Base-by-base conservation (phyloP, 352 stramenopile species). In the Phytophthora megakarya region DNA sequence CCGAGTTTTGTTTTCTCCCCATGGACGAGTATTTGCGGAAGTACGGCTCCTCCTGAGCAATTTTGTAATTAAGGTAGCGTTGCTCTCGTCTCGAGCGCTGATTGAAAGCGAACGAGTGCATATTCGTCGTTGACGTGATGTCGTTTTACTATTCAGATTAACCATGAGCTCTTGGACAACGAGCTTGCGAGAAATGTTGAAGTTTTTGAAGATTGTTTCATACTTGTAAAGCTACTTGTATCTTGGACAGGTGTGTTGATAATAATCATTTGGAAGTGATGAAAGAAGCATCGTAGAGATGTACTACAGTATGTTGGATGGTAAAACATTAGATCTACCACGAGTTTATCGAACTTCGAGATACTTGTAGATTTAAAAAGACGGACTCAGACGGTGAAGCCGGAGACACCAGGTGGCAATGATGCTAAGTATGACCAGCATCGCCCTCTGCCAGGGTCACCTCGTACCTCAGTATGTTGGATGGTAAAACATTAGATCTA, bases 1-100 rank as follows among this genome's bases (percentile, higher is more conserved):
- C 86, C 30, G 87, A 92, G 71, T 81, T 95, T 16, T 93, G 85
- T 42, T 86, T 95, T 46, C 45, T 95, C 35, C 74, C 83, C 6
- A 86, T 91, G 70, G 58, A 80, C 53, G 84, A 95, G 65, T 93
- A 90, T 64, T 65, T 88, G 33, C 49, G 61, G 26, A 88, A 84
- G 50, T 92, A 86, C 40, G 80, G 81, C 51, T 70, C 67, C 16
- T 77, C 65, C 18, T 74, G 52, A 56, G 32, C 39, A 32, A 50
- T 59, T 72, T 64, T 76, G 58, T 65, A 59, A 47, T 67, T 69
- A 58, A 22, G 28, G 67, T 69, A 50, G 40, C 44, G 22, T 22
- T 18, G 51, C 68, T 51, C 51, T 64, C 46, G 45, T 37, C 26
- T 42, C n/a, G 18, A 51, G 18, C 45, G 47, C 43, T 33, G 23